These are phyloP conservation scores for Saccharomyces kudriavzevii DNA, from an alignment of 805 yeast species.

Conservation along the genomic window DNA sequence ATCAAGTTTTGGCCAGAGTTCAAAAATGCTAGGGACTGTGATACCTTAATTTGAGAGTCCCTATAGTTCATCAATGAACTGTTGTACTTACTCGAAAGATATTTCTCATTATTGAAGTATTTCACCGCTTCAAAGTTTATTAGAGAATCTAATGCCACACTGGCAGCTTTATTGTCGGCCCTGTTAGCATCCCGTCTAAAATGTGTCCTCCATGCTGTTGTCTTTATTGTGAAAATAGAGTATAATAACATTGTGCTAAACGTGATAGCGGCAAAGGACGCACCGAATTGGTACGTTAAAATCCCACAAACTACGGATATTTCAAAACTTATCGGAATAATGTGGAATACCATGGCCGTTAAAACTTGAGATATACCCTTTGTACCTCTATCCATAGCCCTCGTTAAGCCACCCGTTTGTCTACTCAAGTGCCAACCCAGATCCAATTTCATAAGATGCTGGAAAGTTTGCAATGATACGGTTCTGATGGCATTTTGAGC, in stretches of 20 bases:
- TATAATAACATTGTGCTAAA: slow-evolving; percentile 82
- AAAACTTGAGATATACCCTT: slow-evolving; percentile 92
- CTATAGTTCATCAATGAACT: slow-evolving; percentile 66
- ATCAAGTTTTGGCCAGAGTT: slow-evolving; percentile 75
- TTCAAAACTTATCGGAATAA: slow-evolving; percentile 85
- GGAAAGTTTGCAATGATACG: slow-evolving; percentile 82
- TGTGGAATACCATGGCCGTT: slow-evolving; percentile 96
- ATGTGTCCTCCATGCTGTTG: slow-evolving; percentile 94
- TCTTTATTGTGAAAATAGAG: slow-evolving; percentile 75
- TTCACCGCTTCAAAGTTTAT: slow-evolving; percentile 93
- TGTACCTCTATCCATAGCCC: slow-evolving; percentile 96
- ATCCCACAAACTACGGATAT: slow-evolving; percentile 90
- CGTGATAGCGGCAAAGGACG: slow-evolving; percentile 82
- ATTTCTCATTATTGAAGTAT: slow-evolving; percentile 83
- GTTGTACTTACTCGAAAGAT: slow-evolving; percentile 75
- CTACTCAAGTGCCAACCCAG: slow-evolving; percentile 80
- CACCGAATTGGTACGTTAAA: slow-evolving; percentile 85
- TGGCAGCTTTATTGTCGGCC: slow-evolving; percentile 94
- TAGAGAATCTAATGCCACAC: slow-evolving; percentile 86
- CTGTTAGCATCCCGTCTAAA: slow-evolving; percentile 83
- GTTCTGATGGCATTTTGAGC: slow-evolving; percentile 89
- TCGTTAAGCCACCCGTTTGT: slow-evolving; percentile 92
- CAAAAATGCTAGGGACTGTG: slow-evolving; percentile 70
- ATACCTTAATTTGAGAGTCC: slow-evolving; percentile 61
- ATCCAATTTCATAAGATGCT: slow-evolving; percentile 75